Percentiles rank a stretch among this genome's conserved stretches.
phyloP scores from a whole-genome alignment of 768 basidiomycete genomes.

The Suillus brevipes region DNA sequence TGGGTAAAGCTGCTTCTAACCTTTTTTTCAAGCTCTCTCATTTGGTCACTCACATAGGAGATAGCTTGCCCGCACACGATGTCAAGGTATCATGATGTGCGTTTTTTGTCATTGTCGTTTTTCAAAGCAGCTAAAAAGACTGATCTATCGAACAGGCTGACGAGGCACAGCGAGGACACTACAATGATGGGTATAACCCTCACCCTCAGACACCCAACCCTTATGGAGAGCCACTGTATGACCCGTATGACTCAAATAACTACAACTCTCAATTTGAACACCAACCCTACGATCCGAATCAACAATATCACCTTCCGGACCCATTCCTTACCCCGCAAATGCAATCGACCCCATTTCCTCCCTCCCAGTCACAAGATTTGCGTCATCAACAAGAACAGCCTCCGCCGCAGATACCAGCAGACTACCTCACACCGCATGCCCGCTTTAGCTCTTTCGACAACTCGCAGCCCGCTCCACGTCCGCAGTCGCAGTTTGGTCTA shows the following conservation, averaged over 20 bases:
- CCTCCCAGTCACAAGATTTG: slow-evolving; percentile 22
- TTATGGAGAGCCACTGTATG: slow-evolving; percentile 41
- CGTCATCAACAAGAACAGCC: slow-evolving; percentile 28
- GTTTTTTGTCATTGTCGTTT: slow-evolving; percentile 10
- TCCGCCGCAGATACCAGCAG: slow-evolving; percentile 19
- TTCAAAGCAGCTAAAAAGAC: slow-evolving; percentile 6
- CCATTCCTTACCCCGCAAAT: slow-evolving; percentile 35
- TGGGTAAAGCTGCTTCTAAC: background rate
- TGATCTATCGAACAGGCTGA: slow-evolving; percentile 45
- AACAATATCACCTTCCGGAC: slow-evolving; percentile 41
- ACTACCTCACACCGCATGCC: slow-evolving; percentile 13
- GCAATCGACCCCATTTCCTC: slow-evolving; percentile 17
- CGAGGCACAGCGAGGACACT: slow-evolving; percentile 60
- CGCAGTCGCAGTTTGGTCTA: slow-evolving; percentile 24
- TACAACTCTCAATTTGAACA: slow-evolving; percentile 36
- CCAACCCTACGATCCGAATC: slow-evolving; percentile 31
- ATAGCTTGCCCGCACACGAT: slow-evolving; percentile 19
- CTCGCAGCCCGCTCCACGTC: slow-evolving; percentile 25
- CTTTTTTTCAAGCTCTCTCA: background rate
- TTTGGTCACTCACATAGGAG: background rate
- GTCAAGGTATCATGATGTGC: slow-evolving; percentile 44
- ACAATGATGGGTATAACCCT: slow-evolving; percentile 67
- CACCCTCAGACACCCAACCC: slow-evolving; percentile 44
- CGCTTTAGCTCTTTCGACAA: slow-evolving; percentile 28
- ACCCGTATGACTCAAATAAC: slow-evolving; percentile 27